Percentiles rank a stretch among this genome's conserved stretches.
Evolutionary conservation across 2,329 filamentous ascomycete genomes (phyloP).

Genomic region (Alternaria metachromatica): DNA sequence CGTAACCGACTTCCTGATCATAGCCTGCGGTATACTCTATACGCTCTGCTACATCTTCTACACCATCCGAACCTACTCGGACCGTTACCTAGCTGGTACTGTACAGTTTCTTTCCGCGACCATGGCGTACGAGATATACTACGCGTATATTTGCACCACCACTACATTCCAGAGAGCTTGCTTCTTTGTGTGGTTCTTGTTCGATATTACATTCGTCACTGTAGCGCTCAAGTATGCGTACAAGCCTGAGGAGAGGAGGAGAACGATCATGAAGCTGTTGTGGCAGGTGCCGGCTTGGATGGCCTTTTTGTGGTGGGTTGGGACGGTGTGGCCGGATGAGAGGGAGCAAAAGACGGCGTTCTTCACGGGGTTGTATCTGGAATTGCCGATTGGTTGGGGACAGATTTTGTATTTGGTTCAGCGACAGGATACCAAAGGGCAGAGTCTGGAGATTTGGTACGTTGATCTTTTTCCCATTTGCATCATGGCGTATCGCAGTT

Average conservation of each 20-base stretch:
- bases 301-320: conserved; percentile 36
- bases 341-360: conserved; percentile 51
- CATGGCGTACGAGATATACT: conserved; percentile 53
- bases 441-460: conserved; percentile 51
- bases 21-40: conserved; percentile 50
- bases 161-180: conserved; percentile 43
- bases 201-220: conserved; percentile 45
- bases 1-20: conserved; percentile 51
- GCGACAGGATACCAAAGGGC: conserved; percentile 45
- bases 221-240: conserved; percentile 45
- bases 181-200: conserved; percentile 50
- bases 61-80: conserved; percentile 45
- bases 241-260: conserved; percentile 21
- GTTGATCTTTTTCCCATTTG: conserved; percentile 4
- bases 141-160: conserved; percentile 46
- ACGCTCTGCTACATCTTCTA: conserved; percentile 53
- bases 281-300: conserved; percentile 38
- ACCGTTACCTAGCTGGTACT: conserved; percentile 44
- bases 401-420: conserved; percentile 40
- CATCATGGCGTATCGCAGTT: neutral
- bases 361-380: conserved; percentile 48
- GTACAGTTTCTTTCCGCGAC: conserved; percentile 38
- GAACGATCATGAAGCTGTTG: conserved; percentile 32
- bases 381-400: conserved; percentile 50
- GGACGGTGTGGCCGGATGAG: conserved; percentile 46